phyloP scores from a whole-genome alignment of 331 rosid species.

The Spiraea crenata region DNA sequence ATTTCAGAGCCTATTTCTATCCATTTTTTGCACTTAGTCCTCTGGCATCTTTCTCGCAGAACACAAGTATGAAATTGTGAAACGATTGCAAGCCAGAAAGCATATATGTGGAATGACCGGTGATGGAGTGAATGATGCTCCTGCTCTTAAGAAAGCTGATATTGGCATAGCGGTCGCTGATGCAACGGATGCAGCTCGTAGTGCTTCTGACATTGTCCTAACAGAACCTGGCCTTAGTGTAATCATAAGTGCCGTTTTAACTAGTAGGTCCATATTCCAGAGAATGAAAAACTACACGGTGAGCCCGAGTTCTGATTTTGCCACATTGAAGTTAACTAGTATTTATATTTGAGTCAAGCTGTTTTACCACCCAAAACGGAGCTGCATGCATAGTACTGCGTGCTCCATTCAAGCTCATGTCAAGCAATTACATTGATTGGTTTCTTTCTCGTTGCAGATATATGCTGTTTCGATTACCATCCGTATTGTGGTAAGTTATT shows the following conservation, averaged over 20 bases:
- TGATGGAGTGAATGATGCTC: conserved; percentile 94
- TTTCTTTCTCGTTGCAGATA: conserved; percentile 52
- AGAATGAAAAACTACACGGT: conserved; percentile 94
- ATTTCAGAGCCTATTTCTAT: background rate
- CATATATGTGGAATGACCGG: conserved; percentile 96
- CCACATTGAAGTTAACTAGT: background rate
- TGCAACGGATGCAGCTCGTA: conserved; percentile 94
- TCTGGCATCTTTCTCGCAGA: conserved; percentile 33
- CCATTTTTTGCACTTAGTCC: background rate
- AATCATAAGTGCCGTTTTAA: conserved; percentile 82
- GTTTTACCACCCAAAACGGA: background rate
- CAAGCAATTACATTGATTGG: background rate
- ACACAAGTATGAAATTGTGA: conserved; percentile 89
- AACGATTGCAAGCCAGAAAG: conserved; percentile 74
- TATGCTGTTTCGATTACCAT: conserved; percentile 92
- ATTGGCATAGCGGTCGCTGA: conserved; percentile 95
- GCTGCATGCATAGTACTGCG: background rate
- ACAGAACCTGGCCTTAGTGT: conserved; percentile 91
- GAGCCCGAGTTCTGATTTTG: conserved; percentile 28
- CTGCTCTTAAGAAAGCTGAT: conserved; percentile 89
- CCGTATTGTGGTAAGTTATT: conserved; percentile 77
- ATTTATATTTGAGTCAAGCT: background rate
- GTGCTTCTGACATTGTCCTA: conserved; percentile 89
- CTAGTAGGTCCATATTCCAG: conserved; percentile 89
- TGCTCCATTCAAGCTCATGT: too few species aligned